Conservation (phyloP, 2,329 filamentous ascomycete species). For the Exophiala bonariae region DNA sequence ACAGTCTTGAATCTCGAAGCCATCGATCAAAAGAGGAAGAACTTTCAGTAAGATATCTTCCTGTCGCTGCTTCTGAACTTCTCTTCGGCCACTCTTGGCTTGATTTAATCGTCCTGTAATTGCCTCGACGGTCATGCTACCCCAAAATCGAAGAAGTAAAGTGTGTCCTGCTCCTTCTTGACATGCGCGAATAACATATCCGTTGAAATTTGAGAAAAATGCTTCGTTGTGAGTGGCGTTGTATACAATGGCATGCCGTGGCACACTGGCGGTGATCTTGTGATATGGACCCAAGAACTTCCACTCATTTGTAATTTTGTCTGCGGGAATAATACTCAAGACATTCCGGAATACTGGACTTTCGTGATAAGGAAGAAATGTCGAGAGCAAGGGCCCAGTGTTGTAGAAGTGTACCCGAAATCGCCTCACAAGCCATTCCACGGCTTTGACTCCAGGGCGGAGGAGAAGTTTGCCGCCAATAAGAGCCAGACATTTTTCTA, state of each 20-base stretch:
- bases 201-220: conserved; percentile 75
- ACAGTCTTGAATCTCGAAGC: conserved; percentile 71
- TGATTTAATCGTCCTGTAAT: conserved; percentile 79
- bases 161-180: conserved; percentile 72
- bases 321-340: conserved; percentile 79
- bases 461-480: conserved; percentile 75
- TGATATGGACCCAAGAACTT: conserved; percentile 87
- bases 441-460: conserved; percentile 82
- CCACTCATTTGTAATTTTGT: conserved; percentile 69
- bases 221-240: conserved; percentile 75
- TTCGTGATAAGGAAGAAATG: conserved; percentile 90
- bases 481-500: conserved; percentile 81
- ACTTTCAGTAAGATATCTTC: conserved; percentile 72
- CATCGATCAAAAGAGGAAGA: conserved; percentile 71
- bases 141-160: conserved; percentile 85
- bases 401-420: conserved; percentile 94
- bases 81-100: conserved; percentile 71
- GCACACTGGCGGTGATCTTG: conserved; percentile 71
- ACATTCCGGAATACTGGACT: conserved; percentile 82
- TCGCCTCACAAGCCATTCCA: conserved; percentile 91
- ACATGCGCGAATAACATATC: conserved; percentile 74
- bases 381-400: conserved; percentile 72
- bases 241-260: conserved; percentile 79
- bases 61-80: conserved; percentile 76
- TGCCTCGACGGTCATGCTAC: conserved; percentile 80